phyloP scores from a whole-genome alignment of 306 rosid genomes.

The Lathyrus oleraceus region DNA sequence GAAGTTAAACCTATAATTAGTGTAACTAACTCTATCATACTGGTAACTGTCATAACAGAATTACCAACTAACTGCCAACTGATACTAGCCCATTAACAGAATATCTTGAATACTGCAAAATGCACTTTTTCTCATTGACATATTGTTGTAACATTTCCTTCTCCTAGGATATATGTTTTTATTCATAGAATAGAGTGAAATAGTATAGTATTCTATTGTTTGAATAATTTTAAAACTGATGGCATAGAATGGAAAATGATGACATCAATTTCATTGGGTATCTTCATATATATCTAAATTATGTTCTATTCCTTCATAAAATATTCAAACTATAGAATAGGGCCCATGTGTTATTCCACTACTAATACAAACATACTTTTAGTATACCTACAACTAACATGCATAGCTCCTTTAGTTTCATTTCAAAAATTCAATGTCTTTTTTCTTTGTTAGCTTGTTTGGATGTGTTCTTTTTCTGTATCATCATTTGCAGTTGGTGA shows the following conservation, averaged over 20 bases:
- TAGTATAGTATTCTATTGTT: not conserved
- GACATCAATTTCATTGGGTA: not conserved
- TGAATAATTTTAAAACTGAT: not conserved
- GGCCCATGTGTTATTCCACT: not conserved
- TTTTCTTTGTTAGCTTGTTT: not conserved
- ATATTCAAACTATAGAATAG: not conserved
- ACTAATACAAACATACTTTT: not conserved
- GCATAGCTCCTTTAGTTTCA: not conserved
- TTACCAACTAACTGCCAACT: not conserved
- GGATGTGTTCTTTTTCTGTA: not conserved
- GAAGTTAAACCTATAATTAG: not conserved
- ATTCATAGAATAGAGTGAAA: not conserved
- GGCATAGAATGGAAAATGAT: not conserved
- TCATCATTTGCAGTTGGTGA: not conserved
- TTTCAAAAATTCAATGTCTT: not conserved
- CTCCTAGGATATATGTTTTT: not conserved
- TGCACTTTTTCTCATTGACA: not conserved
- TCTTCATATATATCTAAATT: not conserved
- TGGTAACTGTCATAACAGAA: not conserved
- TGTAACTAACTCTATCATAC: not conserved
- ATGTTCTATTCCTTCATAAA: not conserved
- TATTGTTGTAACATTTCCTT: not conserved
- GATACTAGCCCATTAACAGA: not conserved
- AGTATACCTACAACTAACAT: not conserved
- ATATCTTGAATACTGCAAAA: not conserved